These are phyloP conservation scores for Ascochyta rabiei DNA, from an alignment of 2,329 filamentous ascomycete species.

Conservation along the genomic window DNA sequence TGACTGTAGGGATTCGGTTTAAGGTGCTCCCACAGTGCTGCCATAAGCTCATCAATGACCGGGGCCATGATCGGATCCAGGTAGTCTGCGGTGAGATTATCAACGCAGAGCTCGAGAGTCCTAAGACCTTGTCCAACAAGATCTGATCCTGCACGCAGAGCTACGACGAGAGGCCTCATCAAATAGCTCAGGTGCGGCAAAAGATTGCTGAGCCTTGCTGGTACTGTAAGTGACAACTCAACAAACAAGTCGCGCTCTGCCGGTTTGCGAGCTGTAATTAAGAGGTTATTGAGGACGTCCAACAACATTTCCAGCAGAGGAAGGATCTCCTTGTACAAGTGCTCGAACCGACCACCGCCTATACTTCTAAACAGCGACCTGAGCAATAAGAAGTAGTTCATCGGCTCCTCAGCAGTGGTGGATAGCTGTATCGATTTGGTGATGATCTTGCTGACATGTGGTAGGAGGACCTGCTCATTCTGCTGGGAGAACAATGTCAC, in stretches of 20 bases:
- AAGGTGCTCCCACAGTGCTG: conserved; percentile 92
- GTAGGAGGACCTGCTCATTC: conserved; percentile 93
- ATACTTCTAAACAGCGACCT: conserved; percentile 95
- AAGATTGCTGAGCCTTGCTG: conserved; percentile 90
- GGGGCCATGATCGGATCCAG: conserved; percentile 98
- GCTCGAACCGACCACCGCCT: conserved; percentile 94
- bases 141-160: conserved; percentile 86
- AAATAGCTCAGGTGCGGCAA: conserved; percentile 94
- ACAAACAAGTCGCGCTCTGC: conserved; percentile 95
- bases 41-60: conserved; percentile 98
- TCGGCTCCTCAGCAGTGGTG: conserved; percentile 93
- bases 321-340: conserved; percentile 96
- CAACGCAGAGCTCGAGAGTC: conserved; percentile 94
- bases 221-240: conserved; percentile 94
- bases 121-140: conserved; percentile 92
- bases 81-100: conserved; percentile 97
- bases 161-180: conserved; percentile 97
- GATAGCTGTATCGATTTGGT: conserved; percentile 97
- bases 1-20: conserved; percentile 94
- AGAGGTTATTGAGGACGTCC: conserved; percentile 93
- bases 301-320: conserved; percentile 96
- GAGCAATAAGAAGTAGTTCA: conserved; percentile 96
- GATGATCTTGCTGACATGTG: conserved; percentile 96
- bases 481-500: conserved; percentile 93
- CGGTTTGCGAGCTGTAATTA: conserved; percentile 88